phyloP scores from a whole-genome alignment of 2,329 filamentous ascomycete genomes.

The Sporothrix mexicana region DNA sequence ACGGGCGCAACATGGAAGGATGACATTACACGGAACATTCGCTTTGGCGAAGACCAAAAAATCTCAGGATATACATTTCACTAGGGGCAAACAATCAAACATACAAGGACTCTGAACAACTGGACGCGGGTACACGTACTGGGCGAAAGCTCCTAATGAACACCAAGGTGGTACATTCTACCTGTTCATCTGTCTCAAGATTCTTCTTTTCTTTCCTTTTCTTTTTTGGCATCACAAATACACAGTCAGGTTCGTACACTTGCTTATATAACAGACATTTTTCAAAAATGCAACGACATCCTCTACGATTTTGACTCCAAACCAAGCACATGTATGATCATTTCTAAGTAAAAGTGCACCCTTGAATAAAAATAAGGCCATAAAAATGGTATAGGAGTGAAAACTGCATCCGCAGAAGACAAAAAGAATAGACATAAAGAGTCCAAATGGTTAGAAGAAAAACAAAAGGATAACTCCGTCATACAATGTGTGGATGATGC shows the following conservation, averaged over 20 bases:
- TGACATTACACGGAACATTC: neutral
- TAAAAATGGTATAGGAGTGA: neutral
- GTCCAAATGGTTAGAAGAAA: neutral
- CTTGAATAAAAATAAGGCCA: neutral
- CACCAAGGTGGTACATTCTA: neutral
- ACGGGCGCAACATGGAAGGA: neutral
- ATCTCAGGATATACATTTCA: neutral
- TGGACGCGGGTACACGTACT: neutral
- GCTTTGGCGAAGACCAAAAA: neutral
- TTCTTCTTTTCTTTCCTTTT: neutral
- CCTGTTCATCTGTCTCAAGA: too few species aligned
- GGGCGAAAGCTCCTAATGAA: neutral
- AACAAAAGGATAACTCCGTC: neutral
- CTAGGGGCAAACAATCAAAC: neutral
- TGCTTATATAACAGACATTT: neutral
- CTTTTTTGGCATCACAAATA: neutral
- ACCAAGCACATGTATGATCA: slow-evolving; percentile 17
- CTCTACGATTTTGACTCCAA: neutral
- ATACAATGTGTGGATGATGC: slow-evolving; percentile 28
- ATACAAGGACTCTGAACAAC: neutral
- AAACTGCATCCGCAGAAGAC: neutral
- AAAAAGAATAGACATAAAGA: neutral
- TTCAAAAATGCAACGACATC: too few species aligned
- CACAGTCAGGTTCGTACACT: neutral
- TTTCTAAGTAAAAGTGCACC: slow-evolving; percentile 6